Evolutionary conservation across 768 basidiomycete genomes (phyloP).

Genomic region (Tricholoma sp.): DNA sequence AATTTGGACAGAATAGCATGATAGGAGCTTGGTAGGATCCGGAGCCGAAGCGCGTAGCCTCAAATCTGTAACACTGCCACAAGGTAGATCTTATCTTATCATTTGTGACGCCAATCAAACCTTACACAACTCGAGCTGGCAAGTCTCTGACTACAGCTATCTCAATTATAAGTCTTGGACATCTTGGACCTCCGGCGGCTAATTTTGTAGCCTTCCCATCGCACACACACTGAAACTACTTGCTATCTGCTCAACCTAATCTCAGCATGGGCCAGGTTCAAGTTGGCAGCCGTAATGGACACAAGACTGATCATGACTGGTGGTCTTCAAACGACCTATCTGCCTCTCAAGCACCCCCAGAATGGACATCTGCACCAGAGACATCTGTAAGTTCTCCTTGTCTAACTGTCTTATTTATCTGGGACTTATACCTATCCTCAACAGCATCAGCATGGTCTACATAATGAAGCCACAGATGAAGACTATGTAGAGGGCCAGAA

Average conservation of each 20-base stretch:
- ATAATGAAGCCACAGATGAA: slow-evolving; percentile 50
- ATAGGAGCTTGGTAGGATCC: too few species aligned
- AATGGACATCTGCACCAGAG: slow-evolving; percentile 60
- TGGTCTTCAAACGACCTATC: neutral
- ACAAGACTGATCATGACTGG: too few species aligned
- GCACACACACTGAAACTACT: neutral
- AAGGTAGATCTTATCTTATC: neutral
- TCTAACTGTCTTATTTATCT: neutral
- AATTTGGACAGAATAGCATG: slow-evolving; percentile 97
- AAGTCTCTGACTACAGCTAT: too few species aligned
- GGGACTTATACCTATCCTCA: neutral
- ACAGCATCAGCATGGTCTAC: slow-evolving; percentile 43
- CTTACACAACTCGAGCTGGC: too few species aligned
- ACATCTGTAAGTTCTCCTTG: slow-evolving; percentile 24
- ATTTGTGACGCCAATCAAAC: too few species aligned
- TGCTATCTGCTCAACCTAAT: neutral
- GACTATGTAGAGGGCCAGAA: slow-evolving; percentile 47
- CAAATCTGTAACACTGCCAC: neutral
- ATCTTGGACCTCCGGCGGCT: too few species aligned
- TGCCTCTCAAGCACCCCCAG: slow-evolving; percentile 31
- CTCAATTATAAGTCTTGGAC: too few species aligned
- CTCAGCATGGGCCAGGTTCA: slow-evolving; percentile 3
- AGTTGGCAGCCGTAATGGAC: too few species aligned
- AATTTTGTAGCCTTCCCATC: too few species aligned
- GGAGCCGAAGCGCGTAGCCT: too few species aligned